Evolutionary conservation across 352 stramenopile genomes (phyloP).

Genomic region (Globisporangium abappressorium): DNA sequence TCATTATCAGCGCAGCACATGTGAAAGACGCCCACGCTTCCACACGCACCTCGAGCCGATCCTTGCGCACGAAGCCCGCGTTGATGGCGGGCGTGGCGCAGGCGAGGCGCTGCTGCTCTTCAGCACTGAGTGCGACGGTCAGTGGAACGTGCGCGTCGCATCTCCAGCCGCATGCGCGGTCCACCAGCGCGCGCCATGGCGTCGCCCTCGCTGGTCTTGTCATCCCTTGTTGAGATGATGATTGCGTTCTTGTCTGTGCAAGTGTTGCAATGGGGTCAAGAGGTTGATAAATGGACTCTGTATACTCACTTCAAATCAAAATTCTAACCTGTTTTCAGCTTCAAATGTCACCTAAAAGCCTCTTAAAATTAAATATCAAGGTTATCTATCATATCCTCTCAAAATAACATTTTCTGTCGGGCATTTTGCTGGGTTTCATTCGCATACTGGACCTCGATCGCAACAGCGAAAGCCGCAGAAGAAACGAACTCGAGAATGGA

Average conservation of each 20-base stretch:
- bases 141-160: conserved; percentile 45
- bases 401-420: too few species aligned
- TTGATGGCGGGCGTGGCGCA: background rate
- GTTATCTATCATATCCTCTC: too few species aligned
- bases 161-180: conserved; percentile 42
- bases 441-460: background rate
- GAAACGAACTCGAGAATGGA: conserved; percentile 17
- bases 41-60: conserved; percentile 27
- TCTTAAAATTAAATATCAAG: too few species aligned
- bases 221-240: conserved; percentile 12
- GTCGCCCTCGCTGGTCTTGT: background rate
- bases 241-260: background rate
- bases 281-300: too few species aligned
- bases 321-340: too few species aligned
- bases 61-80: conserved; percentile 36
- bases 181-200: conserved; percentile 26
- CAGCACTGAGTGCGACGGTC: conserved; percentile 38
- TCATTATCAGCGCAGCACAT: background rate
- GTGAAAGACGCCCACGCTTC: too few species aligned
- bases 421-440: too few species aligned
- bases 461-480: background rate
- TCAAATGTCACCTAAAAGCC: too few species aligned
- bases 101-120: conserved; percentile 20
- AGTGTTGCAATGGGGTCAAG: too few species aligned
- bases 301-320: too few species aligned